Evolutionary conservation across 805 yeast genomes (phyloP), one percentile per base, ranked within the genome.

Genomic region (baker's yeast (Saccharomyces cerevisiae)): DNA sequence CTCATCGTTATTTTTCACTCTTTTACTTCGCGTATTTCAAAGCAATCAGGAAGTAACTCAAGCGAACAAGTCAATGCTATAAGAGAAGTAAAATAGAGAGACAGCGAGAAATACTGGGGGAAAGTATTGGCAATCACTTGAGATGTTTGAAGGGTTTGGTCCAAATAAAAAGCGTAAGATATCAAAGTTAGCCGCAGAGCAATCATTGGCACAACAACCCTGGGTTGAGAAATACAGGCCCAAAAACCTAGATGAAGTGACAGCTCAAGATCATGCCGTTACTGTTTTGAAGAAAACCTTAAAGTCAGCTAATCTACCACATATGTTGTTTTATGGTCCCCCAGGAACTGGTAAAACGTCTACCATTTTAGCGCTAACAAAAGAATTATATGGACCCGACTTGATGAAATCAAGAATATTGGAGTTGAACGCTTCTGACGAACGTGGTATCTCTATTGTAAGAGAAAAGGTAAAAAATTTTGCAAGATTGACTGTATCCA

Each of bases 151-250:
- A 41, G 60, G 59, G 0, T 63, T 66, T 55, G 65, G 62, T 32
- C 50, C 48, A 28, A 59, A 49, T 26, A 71, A 69, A 54, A 71
- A 61, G 54, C 69, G 70, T 32, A 67, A 67, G 48, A 36, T 65
- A 1, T 17, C 24, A 10, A 56, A 53, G 5, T 36, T 55, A 4
- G 41, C 55, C 6, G 58, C 50, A 0, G 61, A 58, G 21, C 56
- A 59, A 11, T 60, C 54, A 17, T 71, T 66, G 31, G 66, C 70
- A 43, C 63, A 67, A n/a, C 70, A 73, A 51, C 97, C 97, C 3
- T 89, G 97, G 97, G 96, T 90, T 22, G 97, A 89, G 68, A 89
- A 89, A 76, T 87, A 87, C 69, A 89, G 99, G 60, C 99, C 99
- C 13, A 85, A 82, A 67, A 82, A 79, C 48, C 76, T 94, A 43